phyloP scores from a whole-genome alignment of 805 yeast species.

The Citeromyces matritensis region DNA sequence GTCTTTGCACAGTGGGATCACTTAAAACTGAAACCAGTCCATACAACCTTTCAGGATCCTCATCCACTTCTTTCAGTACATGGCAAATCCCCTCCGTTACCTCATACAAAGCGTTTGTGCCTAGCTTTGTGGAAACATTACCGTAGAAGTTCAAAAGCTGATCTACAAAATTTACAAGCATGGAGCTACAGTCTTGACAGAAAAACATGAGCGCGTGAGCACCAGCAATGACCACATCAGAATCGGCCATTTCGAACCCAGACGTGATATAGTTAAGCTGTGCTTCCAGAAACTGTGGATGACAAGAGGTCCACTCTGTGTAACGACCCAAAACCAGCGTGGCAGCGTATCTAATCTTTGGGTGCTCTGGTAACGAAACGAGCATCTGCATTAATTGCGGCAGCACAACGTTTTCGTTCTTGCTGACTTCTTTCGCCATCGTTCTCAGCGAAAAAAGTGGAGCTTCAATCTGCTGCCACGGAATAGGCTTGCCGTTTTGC shows the following conservation, averaged over 20 bases:
- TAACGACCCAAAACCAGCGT: conserved; percentile 91
- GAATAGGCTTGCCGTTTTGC: conserved; percentile 5
- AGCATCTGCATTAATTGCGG: conserved; percentile 65
- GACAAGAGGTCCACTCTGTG: conserved; percentile 86
- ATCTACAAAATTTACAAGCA: conserved; percentile 51
- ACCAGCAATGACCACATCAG: conserved; percentile 64
- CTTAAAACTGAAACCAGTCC: conserved; percentile 47
- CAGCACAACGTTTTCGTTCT: conserved; percentile 44
- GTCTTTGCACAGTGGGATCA: conserved; percentile 40
- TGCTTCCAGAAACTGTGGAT: conserved; percentile 67
- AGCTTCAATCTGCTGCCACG: conserved; percentile 86
- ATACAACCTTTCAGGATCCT: conserved; percentile 29
- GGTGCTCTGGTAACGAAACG: conserved; percentile 66
- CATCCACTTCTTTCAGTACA: conserved; percentile 44
- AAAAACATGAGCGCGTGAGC: conserved; percentile 89
- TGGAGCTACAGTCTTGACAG: conserved; percentile 75
- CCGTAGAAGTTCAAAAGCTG: conserved; percentile 67
- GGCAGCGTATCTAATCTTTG: conserved; percentile 81
- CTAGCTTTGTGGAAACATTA: conserved; percentile 31
- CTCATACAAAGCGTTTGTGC: conserved; percentile 57
- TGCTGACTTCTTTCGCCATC: conserved; percentile 83
- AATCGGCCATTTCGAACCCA: conserved; percentile 37
- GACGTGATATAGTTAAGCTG: conserved; percentile 74
- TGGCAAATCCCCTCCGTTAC: conserved; percentile 84
- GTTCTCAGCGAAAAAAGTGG: conserved; percentile 81